Evolutionary conservation across 2,329 filamentous ascomycete species (phyloP).

Genomic region (Fusarium vanettenii): DNA sequence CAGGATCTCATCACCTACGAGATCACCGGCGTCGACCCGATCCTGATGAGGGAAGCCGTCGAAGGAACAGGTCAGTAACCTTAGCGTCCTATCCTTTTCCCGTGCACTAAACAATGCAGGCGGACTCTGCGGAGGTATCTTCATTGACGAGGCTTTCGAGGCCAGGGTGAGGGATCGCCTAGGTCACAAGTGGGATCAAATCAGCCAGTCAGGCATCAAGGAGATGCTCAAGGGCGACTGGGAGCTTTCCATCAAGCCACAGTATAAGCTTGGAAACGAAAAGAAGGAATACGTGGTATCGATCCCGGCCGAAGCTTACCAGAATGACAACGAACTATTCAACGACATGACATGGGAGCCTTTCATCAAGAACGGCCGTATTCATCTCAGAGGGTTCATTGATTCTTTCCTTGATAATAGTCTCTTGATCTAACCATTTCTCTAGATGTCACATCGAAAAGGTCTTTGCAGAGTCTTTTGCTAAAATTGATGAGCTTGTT

Average conservation of each 20-base stretch:
- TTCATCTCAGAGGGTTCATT: background rate
- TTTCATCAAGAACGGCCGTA: background rate
- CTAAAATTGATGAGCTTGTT: background rate
- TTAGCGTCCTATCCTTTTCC: background rate
- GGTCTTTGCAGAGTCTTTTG: background rate
- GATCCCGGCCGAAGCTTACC: slow-evolving; percentile 7
- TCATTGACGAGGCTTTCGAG: slow-evolving; percentile 15
- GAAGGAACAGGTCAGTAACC: background rate
- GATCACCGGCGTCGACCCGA: background rate
- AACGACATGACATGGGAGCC: background rate
- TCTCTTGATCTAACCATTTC: background rate
- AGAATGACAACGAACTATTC: background rate
- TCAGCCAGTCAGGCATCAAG: slow-evolving; percentile 10
- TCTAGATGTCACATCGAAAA: background rate
- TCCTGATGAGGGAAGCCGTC: slow-evolving; percentile 13
- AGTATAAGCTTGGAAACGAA: slow-evolving; percentile 2
- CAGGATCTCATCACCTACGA: slow-evolving; percentile 20
- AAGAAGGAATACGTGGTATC: slow-evolving; percentile 21
- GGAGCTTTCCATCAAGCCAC: slow-evolving; percentile 18
- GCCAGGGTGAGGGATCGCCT: background rate
- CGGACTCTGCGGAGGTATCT: slow-evolving; percentile 22
- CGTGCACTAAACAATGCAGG: background rate
- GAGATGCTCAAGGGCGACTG: slow-evolving; percentile 17
- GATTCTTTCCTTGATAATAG: too few relatives aligned
- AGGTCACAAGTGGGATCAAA: slow-evolving; percentile 3